Evolutionary conservation across 2,329 filamentous ascomycete genomes (phyloP).

Genomic region (Massarina eburnea): DNA sequence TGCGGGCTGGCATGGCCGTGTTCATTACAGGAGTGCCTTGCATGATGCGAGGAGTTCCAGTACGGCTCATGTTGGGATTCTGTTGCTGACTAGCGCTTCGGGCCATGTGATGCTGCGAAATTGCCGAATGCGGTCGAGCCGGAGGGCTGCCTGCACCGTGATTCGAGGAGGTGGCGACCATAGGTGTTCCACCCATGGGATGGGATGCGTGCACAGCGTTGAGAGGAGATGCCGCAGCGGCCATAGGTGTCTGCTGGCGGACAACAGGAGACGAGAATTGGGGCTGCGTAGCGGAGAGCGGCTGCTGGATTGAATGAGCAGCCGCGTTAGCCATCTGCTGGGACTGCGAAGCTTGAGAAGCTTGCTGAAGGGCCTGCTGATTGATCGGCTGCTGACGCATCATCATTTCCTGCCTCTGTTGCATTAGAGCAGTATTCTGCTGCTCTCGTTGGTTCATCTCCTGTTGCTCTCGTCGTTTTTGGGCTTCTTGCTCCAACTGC

Average conservation of each 20-base stretch:
- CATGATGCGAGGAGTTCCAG: constrained; percentile 42
- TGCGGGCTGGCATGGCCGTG: constrained; percentile 38
- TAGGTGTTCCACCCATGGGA: constrained; percentile 48
- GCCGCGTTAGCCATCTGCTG: constrained; percentile 30
- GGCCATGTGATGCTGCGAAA: constrained; percentile 42
- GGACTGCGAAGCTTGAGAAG: constrained; percentile 24
- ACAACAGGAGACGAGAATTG: constrained; percentile 67
- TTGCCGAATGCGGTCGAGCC: constrained; percentile 40
- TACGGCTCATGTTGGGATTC: constrained; percentile 37
- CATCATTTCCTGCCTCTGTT: constrained; percentile 35
- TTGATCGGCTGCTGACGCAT: constrained; percentile 47
- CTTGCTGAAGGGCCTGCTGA: constrained; percentile 37
- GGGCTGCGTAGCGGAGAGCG: constrained; percentile 60
- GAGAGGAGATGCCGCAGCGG: constrained; percentile 45
- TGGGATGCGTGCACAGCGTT: constrained; percentile 38
- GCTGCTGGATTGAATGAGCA: constrained; percentile 38
- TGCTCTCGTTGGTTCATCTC: constrained; percentile 32
- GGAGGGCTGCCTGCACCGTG: constrained; percentile 40
- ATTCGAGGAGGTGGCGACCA: constrained; percentile 44
- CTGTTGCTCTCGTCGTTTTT: constrained; percentile 37
- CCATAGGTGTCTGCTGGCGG: constrained; percentile 51
- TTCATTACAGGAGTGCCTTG: constrained; percentile 44
- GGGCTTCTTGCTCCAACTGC: constrained; percentile 35
- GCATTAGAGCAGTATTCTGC: constrained; percentile 18
- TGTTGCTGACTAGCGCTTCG: constrained; percentile 43